A percentile compares a stretch with the other conserved stretches of the same genome.
phyloP scores from a whole-genome alignment of 129 eudicot genomes.

The Arctium lappa region DNA sequence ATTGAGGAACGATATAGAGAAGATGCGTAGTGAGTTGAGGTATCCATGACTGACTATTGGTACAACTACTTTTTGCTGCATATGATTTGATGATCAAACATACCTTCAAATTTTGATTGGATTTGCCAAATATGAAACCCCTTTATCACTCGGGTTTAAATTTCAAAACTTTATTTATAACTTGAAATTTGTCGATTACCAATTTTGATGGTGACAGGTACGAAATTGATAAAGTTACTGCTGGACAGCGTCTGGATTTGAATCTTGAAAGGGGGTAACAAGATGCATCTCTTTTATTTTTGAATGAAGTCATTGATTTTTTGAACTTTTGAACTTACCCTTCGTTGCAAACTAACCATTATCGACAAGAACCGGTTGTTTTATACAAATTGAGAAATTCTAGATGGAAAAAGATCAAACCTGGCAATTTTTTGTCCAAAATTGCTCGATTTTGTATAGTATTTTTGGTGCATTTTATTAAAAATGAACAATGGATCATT shows the following conservation, averaged over 20 bases:
- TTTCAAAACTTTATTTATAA: background rate
- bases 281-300: background rate
- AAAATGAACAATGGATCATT: background rate
- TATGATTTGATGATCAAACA: background rate
- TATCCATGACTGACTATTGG: constrained; percentile 24
- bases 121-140: background rate
- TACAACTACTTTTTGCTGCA: constrained; percentile 1
- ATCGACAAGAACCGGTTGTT: background rate
- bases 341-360: background rate
- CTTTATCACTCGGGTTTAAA: background rate
- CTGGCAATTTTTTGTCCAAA: background rate
- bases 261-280: constrained; percentile 92
- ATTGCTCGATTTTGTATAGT: background rate
- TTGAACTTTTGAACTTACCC: background rate
- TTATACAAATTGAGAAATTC: background rate
- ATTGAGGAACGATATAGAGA: constrained; percentile 83
- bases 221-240: constrained; percentile 92
- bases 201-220: constrained; percentile 46
- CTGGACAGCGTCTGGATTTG: constrained; percentile 95
- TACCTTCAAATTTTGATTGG: background rate
- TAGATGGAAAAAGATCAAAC: background rate
- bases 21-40: constrained; percentile 95
- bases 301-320: background rate
- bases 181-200: background rate
- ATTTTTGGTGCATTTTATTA: background rate